Evolutionary conservation across 1,284 basidiomycete genomes (phyloP), one percentile per base, ranked within the genome.

Genomic region (Trichosporon sp.): DNA sequence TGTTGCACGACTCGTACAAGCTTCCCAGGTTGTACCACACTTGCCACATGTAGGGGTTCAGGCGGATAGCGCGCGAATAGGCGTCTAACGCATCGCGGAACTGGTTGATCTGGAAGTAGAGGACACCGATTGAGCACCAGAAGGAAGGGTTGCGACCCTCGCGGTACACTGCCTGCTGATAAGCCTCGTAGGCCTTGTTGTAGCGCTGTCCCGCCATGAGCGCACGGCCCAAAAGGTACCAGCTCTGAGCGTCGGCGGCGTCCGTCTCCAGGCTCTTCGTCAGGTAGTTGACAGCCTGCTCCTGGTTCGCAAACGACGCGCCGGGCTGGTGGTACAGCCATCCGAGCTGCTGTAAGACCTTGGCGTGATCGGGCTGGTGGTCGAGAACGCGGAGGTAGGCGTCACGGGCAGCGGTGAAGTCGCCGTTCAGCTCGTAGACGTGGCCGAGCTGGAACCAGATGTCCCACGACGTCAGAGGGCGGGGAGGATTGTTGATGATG

Each of bases 361-460:
- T 99, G 65, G 95, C 95, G 78, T 99, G 96, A 16, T 90, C 89
- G 0, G 95, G 94, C 79, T 96, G 98, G 78, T 98, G 95, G 70
- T 88, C 87, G 1, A 99, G 90, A 7, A 99, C 97, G n/a, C 92
- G 91, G 80, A 98, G 95, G 79, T 99, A 99, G 0, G 97, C 96
- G 75, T 98, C 94, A 76, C 95, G 94, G 1, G 97, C 96, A 66
- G 89, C 54, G 21, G 38, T 48, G 5, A 40, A 82, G 64, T 83
- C 81, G 59, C 79, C 79, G 66, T 83, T 80, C 43, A 82, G 79
- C 84, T 99, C 97, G 79, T 95, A 95, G 19, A 99, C 96, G 81
- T 99, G 97, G 1, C 97, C 96, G 74, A 99, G 98, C 85, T 99
- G 97, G 89, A 99, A 99, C 94, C 95, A 98, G 75, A 99, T 98